Base-by-base conservation (phyloP, 1,284 basidiomycete genomes). In the Malassezia slooffiae region DNA sequence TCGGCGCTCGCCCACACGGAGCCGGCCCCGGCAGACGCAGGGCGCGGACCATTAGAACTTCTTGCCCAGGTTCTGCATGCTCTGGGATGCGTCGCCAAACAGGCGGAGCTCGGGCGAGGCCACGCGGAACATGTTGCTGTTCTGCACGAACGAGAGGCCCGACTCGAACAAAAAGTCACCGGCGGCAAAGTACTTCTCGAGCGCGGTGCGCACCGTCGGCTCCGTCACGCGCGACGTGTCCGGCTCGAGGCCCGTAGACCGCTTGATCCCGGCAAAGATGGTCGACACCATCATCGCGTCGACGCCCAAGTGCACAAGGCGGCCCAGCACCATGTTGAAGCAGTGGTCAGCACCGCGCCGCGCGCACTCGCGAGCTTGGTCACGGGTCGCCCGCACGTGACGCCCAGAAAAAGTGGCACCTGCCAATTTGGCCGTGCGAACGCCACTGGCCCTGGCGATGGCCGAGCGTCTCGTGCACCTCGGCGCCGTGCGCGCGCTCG, bases 221-320 rank as follows among this genome's bases (percentile, higher is more conserved):
- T 93, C 60, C 10, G 50, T 39, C 41, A 62, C 57, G 29, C 57
- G 57, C 21, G 54, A 46, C 17, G 55, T 44, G 31, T 65, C 55
- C 7, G 51, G 55, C 12, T 52, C 41, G 11, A 57, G 47, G 20
- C 66, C 66, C 6, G 62, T 53, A 22, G 87, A 82, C 54, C 85
- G 80, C 72, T 83, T 83, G 57, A 97, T 81, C 26, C 91, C 91
- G 26, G 90, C 90, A 17, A 91, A 72, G 9, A 96, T 77, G 9
- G 90, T 86, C 13, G 87, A 89, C 41, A 96, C 56, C 33, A 95
- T 75, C 42, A 87, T 77, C 19, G 83, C 85, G 67, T 96, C 91
- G 41, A 84, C 72, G 31, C 81, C 77, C 63, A 85, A 88, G 72
- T 95, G 90, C 30, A 82, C 70, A 19, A 95, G 72, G 70, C 80